Evolutionary conservation across 345 rosid genomes (phyloP).

Genomic region (Chamaenerion angustifolium): DNA sequence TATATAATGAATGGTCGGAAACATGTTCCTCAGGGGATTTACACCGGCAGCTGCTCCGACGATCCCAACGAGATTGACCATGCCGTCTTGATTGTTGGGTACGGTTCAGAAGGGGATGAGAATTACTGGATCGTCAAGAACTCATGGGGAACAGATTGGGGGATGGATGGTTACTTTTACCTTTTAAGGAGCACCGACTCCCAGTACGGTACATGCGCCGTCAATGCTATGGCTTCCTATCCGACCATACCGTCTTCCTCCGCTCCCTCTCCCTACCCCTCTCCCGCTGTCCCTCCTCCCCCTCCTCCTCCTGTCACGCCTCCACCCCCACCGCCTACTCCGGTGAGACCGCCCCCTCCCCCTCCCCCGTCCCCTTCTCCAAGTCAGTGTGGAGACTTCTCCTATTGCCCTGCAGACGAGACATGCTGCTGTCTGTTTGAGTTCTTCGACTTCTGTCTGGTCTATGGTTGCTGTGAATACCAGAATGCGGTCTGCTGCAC

Average conservation of each 20-base stretch:
- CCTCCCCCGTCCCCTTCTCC: conserved; percentile 48
- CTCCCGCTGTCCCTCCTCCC: conserved; percentile 19
- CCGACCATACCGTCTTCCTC: conserved; percentile 41
- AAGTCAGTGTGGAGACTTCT: conserved; percentile 41
- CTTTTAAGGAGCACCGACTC: conserved; percentile 24
- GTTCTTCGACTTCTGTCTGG: conserved; percentile 27
- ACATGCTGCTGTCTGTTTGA: conserved; percentile 57
- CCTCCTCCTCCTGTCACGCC: conserved; percentile 18
- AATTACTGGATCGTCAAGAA: conserved; percentile 83
- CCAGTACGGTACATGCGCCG: conserved; percentile 41
- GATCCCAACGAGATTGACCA: conserved; percentile 60
- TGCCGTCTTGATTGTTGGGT: conserved; percentile 64
- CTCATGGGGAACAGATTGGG: conserved; percentile 79
- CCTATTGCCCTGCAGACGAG: conserved; percentile 39
- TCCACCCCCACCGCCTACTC: conserved; percentile 22
- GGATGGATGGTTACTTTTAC: conserved; percentile 42
- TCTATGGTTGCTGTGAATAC: conserved; percentile 51
- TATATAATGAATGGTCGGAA: too few species aligned
- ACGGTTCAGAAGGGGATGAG: conserved; percentile 44
- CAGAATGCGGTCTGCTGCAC: conserved; percentile 57
- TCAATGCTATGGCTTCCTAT: conserved; percentile 63
- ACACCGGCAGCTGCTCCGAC: conserved; percentile 40
- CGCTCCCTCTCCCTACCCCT: conserved; percentile 44
- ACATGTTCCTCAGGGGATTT: conserved; percentile 29
- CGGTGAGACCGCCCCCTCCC: conserved; percentile 13